Evolutionary conservation across 371 early-diverging fungal genomes (phyloP).

Genomic region (Globomyces sp.): DNA sequence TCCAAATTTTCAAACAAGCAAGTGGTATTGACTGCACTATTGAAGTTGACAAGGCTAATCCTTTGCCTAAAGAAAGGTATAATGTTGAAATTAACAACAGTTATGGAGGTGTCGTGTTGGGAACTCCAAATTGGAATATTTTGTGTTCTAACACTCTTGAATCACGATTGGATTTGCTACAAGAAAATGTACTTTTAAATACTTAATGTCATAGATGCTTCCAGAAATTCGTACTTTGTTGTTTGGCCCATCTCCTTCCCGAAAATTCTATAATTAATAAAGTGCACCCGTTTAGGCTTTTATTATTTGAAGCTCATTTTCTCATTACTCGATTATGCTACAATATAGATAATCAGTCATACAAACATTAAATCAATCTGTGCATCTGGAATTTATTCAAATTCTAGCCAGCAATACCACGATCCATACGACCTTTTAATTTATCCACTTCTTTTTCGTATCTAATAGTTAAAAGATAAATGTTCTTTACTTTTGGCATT

Average conservation of each 20-base stretch:
- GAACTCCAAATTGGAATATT: conserved; percentile 75
- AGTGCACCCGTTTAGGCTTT: too few relatives aligned
- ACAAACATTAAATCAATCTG: background rate
- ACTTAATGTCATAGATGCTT: conserved; percentile 61
- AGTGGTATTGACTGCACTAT: conserved; percentile 44
- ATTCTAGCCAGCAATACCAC: conserved; percentile 5
- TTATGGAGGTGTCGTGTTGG: conserved; percentile 85
- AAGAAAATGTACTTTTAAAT: conserved; percentile 27
- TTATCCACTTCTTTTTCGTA: conserved; percentile 46
- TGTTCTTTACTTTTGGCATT: conserved; percentile 33
- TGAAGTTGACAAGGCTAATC: conserved; percentile 56
- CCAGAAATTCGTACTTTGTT: conserved; percentile 85
- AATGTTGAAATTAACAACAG: conserved; percentile 22
- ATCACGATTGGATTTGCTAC: conserved; percentile 69
- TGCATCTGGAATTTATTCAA: background rate
- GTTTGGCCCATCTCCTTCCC: conserved; percentile 85
- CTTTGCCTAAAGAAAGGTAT: conserved; percentile 42
- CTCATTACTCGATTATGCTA: too few relatives aligned
- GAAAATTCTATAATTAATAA: conserved; percentile 83
- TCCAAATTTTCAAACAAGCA: conserved; percentile 58
- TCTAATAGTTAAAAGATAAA: conserved; percentile 19
- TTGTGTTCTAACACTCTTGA: conserved; percentile 86
- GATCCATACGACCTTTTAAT: conserved; percentile 12
- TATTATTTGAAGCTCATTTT: too few relatives aligned
- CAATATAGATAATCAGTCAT: too few relatives aligned